A percentile compares a stretch with the other conserved stretches of the same genome.
Evolutionary conservation across 306 rosid species (phyloP).

Genomic region (Cucumis melo): DNA sequence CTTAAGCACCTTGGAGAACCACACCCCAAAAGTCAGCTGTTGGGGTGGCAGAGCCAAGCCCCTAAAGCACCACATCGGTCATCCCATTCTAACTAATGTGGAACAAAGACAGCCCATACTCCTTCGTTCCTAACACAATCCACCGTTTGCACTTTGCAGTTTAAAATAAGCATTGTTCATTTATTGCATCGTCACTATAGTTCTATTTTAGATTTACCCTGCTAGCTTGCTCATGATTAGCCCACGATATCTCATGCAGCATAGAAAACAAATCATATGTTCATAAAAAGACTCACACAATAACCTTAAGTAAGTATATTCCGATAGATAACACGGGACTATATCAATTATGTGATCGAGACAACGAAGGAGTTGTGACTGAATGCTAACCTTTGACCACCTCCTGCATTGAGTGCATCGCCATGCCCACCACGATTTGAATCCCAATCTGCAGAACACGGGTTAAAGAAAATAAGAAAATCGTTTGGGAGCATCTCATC

Average conservation of each 20-base stretch:
- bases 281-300: neutral
- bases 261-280: neutral
- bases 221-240: neutral
- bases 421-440: constrained; percentile 32
- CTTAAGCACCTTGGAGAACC: too few relatives aligned
- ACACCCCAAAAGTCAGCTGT: too few relatives aligned
- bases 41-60: too few relatives aligned
- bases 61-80: too few relatives aligned
- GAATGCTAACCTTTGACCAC: constrained; percentile 30
- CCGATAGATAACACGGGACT: neutral
- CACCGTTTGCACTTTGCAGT: neutral
- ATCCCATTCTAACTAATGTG: too few relatives aligned
- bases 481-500: neutral
- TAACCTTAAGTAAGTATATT: neutral
- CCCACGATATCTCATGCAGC: neutral
- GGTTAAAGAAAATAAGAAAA: neutral
- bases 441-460: constrained; percentile 26
- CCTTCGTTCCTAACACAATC: too few relatives aligned
- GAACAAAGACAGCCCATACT: too few relatives aligned
- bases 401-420: constrained; percentile 25
- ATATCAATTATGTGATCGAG: neutral
- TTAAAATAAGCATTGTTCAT: neutral
- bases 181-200: neutral
- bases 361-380: neutral
- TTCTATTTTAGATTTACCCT: neutral